Evolutionary conservation across 148 eudicot genomes (phyloP).

Genomic region (Rhododendron simsii): DNA sequence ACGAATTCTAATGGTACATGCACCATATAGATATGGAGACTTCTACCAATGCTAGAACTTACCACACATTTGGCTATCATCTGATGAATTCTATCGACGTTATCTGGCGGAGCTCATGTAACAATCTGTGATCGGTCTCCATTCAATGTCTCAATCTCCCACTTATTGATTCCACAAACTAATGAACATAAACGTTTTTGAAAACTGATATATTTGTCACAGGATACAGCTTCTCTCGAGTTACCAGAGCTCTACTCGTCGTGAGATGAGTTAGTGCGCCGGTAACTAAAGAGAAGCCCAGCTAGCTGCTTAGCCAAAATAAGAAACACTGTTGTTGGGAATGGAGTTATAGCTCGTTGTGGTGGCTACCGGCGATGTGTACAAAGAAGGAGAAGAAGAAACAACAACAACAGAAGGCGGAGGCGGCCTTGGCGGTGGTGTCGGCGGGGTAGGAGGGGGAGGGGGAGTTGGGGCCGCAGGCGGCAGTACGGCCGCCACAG

Average conservation of each 20-base stretch:
- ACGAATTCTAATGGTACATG: background rate
- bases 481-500: slow-evolving; percentile 21
- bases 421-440: slow-evolving; percentile 33
- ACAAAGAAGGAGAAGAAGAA: slow-evolving; percentile 27
- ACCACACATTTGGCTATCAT: background rate
- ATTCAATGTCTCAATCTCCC: background rate
- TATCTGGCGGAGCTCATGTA: background rate
- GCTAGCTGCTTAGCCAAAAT: slow-evolving; percentile 27
- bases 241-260: background rate
- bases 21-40: background rate
- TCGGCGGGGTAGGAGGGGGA: slow-evolving; percentile 7
- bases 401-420: slow-evolving; percentile 23
- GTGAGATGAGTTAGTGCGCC: no score
- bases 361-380: slow-evolving; percentile 24
- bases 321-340: slow-evolving; percentile 35
- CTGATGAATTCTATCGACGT: background rate
- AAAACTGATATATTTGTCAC: background rate
- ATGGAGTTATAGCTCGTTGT: slow-evolving; percentile 33
- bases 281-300: background rate
- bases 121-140: background rate
- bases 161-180: background rate
- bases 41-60: background rate
- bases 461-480: slow-evolving; percentile 36
- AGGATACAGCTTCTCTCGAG: background rate
- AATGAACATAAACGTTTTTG: background rate